Percentiles rank a stretch among this genome's conserved stretches.
phyloP scores from a whole-genome alignment of 2,329 filamentous ascomycete species.

The Tolypocladium tropicale region DNA sequence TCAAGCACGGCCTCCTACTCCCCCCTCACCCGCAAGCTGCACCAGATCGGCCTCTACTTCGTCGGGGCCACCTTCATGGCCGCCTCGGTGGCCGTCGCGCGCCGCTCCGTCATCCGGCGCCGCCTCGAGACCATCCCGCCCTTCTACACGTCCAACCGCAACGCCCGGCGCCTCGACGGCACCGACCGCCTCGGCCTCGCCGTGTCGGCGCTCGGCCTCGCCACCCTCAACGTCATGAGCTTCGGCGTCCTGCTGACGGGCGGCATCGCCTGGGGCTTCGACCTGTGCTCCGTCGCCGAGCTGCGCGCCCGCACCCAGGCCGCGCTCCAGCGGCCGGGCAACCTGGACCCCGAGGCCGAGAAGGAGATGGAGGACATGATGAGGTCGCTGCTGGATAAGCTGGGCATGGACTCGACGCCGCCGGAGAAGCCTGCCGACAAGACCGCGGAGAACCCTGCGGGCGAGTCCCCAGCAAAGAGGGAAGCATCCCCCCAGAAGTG shows the following conservation, averaged over 20 bases:
- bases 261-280: slow-evolving; percentile 64
- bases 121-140: slow-evolving; percentile 51
- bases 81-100: slow-evolving; percentile 60
- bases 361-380: slow-evolving; percentile 53
- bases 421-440: not conserved
- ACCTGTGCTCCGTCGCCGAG: slow-evolving; percentile 62
- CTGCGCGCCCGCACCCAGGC: slow-evolving; percentile 41
- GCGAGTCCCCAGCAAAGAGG: not conserved
- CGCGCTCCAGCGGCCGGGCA: slow-evolving; percentile 24
- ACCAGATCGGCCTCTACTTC: slow-evolving; percentile 60
- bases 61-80: slow-evolving; percentile 67
- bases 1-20: slow-evolving; percentile 7
- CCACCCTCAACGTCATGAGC: slow-evolving; percentile 74
- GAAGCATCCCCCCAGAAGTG: not conserved
- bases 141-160: slow-evolving; percentile 57
- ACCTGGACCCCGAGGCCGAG: slow-evolving; percentile 38
- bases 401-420: slow-evolving; percentile 21
- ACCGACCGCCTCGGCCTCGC: slow-evolving; percentile 50
- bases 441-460: not conserved
- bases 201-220: slow-evolving; percentile 71
- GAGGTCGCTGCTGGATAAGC: slow-evolving; percentile 44
- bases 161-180: slow-evolving; percentile 13
- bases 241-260: slow-evolving; percentile 67
- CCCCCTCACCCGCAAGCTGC: slow-evolving; percentile 32
- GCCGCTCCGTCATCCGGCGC: slow-evolving; percentile 58